Evolutionary conservation across 1,284 basidiomycete species (phyloP), one percentile per base, ranked within the genome.

Genomic region (Boletus mariae): DNA sequence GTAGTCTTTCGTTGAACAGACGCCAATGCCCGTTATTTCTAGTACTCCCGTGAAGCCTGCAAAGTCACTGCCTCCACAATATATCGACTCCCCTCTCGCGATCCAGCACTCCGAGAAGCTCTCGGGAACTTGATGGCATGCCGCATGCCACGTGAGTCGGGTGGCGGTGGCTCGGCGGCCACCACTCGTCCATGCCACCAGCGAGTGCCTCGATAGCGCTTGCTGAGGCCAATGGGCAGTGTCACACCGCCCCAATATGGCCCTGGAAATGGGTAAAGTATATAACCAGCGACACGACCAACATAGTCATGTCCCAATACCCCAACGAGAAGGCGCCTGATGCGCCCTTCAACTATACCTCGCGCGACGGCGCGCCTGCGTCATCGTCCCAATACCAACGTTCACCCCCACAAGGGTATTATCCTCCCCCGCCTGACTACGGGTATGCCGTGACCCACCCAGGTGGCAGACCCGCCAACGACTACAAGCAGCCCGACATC

Each of bases 391-490:
- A 48, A 15, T 20, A 20, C 17, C 17, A 20, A 20, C 17, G 1
- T 20, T 20, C 17, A 20, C 32, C 51, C 20, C 51, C 46, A 13
- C 58, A 61, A 45, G 52, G n/a, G 13, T 45, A 55, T 17, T 43
- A 55, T 34, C 46, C 55, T 2, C 54, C 58, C n/a, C 68, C 68
- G 8, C 66, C 63, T 9, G 42, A 42, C 34, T 61, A 67, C 29
- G 49, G 28, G 7, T 54, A 46, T n/a, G 53, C 9, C 12, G 51
- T 42, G 40, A 42, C 6, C 2, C 59, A 61, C 28, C 35, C 46
- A n/a, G 45, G 11, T 5, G 20, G 7, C 45, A 47, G 25, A 15
- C 5, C 40, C 4, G 12, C 42, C 15, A 45, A 13, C 17, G 44
- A 45, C 5, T 15, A 32, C 44, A 45, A 26, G 45, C 32, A n/a